A percentile compares a stretch with the other conserved stretches of the same genome.
phyloP scores from a whole-genome alignment of 2,329 filamentous ascomycete species.

The Paraconiothyrium brasiliense region DNA sequence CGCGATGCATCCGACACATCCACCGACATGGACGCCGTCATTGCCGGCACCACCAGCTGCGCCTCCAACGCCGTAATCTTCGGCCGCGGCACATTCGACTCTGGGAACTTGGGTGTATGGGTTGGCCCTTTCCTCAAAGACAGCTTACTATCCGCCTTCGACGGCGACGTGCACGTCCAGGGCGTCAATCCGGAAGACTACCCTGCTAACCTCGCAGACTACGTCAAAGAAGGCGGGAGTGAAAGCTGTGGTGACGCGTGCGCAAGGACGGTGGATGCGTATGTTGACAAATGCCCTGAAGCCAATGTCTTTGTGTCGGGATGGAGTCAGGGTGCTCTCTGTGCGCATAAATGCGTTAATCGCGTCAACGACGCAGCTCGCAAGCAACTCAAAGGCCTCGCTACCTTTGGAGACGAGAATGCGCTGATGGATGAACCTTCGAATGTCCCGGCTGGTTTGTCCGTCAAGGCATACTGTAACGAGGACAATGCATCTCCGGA shows the following conservation, averaged over 20 bases:
- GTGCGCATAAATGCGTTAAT: conserved; percentile 22
- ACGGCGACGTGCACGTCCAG: conserved; percentile 16
- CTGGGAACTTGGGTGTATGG: conserved; percentile 25
- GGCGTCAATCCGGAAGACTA: conserved; percentile 20
- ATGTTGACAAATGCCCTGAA: conserved; percentile 16
- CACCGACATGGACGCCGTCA: conserved; percentile 20
- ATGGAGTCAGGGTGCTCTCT: conserved; percentile 26
- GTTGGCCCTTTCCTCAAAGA: conserved; percentile 18
- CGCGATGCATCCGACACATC: conserved; percentile 16
- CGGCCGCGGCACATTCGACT: conserved; percentile 25
- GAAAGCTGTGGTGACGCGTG: conserved; percentile 15
- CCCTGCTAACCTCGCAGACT: conserved; percentile 17
- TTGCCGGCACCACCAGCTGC: conserved; percentile 14
- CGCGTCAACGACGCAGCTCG: conserved; percentile 2
- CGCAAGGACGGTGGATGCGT: conserved; percentile 17
- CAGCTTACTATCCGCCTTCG: conserved; percentile 4
- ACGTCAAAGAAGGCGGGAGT: conserved; percentile 20
- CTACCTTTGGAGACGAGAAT: conserved; percentile 23
- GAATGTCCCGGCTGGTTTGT: conserved; percentile 11
- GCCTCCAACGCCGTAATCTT: conserved; percentile 19
- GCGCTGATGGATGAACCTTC: conserved; percentile 14
- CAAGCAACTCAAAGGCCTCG: conserved; percentile 18
- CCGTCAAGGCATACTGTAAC: conserved; percentile 16
- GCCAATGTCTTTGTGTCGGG: conserved; percentile 19
- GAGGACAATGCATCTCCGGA: conserved; percentile 20